Conservation (phyloP, 2,329 filamentous ascomycete genomes). For the Didymellaceae sp. region DNA sequence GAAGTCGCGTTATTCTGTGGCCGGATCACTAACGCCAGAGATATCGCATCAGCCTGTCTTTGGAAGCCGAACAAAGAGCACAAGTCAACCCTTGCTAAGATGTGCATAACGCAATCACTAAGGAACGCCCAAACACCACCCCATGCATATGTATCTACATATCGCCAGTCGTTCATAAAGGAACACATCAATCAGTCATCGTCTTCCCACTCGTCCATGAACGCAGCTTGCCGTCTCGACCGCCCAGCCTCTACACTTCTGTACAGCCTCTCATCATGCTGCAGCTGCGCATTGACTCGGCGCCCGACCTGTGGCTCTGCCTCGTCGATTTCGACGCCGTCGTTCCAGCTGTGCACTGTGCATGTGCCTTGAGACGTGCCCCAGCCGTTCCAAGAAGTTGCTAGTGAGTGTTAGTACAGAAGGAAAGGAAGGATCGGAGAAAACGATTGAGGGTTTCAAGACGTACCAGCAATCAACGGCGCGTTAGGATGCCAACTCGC, state of each 20-base stretch:
- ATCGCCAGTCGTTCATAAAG: not conserved
- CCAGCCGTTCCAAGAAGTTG: slow-evolving; percentile 83
- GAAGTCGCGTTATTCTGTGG: too few relatives aligned
- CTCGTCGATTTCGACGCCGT: slow-evolving; percentile 69
- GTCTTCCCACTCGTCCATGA: slow-evolving; percentile 39
- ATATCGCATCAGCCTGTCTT: too few relatives aligned
- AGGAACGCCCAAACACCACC: not conserved
- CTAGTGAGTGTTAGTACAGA: slow-evolving; percentile 52
- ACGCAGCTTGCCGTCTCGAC: slow-evolving; percentile 30
- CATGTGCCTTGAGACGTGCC: slow-evolving; percentile 76
- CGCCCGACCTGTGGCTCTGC: slow-evolving; percentile 44
- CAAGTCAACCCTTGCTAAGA: too few relatives aligned
- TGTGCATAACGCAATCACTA: too few relatives aligned
- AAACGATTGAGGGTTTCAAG: not conserved
- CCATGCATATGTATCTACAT: slow-evolving; percentile 1
- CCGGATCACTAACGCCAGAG: too few relatives aligned
- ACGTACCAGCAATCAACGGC: slow-evolving; percentile 74
- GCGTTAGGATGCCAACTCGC: slow-evolving; percentile 89
- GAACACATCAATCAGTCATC: slow-evolving; percentile 30
- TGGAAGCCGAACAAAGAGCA: too few relatives aligned
- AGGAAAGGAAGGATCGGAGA: not conserved
- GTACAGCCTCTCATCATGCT: slow-evolving; percentile 48
- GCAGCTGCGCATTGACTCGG: slow-evolving; percentile 46
- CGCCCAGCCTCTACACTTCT: slow-evolving; percentile 23
- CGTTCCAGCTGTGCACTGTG: slow-evolving; percentile 79